Evolutionary conservation across 352 stramenopile genomes (phyloP).

Genomic region (Phytophthora sojae): DNA sequence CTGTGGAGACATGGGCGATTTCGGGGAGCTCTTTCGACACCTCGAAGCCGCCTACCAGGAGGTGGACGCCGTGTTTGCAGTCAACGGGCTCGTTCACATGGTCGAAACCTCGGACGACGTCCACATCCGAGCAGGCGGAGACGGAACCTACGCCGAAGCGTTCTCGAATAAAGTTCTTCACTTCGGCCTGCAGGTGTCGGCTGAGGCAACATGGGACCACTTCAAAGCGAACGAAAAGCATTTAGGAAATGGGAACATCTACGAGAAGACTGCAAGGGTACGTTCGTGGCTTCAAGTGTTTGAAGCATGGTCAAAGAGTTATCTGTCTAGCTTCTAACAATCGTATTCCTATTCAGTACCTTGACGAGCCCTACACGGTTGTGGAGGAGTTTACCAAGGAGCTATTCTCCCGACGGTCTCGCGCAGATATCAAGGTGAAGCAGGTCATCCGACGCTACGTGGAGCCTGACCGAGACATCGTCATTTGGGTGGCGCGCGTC

Average conservation of each 20-base stretch:
- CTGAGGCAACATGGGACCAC: slow-evolving; percentile 37
- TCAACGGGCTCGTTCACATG: slow-evolving; percentile 30
- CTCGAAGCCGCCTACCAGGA: slow-evolving; percentile 33
- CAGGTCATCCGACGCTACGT: slow-evolving; percentile 40
- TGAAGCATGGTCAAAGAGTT: neutral
- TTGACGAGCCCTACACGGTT: slow-evolving; percentile 41
- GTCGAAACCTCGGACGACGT: slow-evolving; percentile 33
- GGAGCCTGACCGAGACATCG: slow-evolving; percentile 33
- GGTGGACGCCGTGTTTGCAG: slow-evolving; percentile 34
- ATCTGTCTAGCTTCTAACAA: neutral
- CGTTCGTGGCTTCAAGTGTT: slow-evolving; percentile 3
- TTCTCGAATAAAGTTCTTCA: slow-evolving; percentile 40
- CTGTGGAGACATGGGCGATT: slow-evolving; percentile 14
- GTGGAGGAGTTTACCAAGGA: slow-evolving; percentile 41
- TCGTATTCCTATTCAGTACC: slow-evolving; percentile 20
- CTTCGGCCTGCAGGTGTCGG: slow-evolving; percentile 25
- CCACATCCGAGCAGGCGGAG: slow-evolving; percentile 27
- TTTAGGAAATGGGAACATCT: slow-evolving; percentile 29
- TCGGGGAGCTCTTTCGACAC: slow-evolving; percentile 27
- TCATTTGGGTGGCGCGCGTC: slow-evolving; percentile 38
- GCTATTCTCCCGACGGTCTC: slow-evolving; percentile 13
- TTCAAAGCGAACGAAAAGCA: slow-evolving; percentile 40
- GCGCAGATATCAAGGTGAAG: slow-evolving; percentile 31
- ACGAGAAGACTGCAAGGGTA: slow-evolving; percentile 32
- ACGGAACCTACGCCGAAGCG: slow-evolving; percentile 33